Evolutionary conservation across 441 rosid species (phyloP).

Genomic region (Euphorbia celastroides): DNA sequence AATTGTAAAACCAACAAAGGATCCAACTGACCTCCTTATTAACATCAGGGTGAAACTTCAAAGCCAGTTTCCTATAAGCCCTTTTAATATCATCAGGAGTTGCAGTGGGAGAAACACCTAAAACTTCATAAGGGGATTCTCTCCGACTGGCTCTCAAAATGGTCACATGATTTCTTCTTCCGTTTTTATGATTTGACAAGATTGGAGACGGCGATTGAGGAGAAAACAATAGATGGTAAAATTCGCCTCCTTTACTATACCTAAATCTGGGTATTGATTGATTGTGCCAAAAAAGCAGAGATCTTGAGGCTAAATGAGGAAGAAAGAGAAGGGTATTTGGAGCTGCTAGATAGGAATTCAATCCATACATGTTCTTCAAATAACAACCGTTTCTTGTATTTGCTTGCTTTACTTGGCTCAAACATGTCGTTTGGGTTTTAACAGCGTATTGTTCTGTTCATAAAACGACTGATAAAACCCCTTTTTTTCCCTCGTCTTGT

Average conservation of each 20-base stretch:
- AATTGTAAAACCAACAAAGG: neutral
- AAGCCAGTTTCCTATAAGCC: conserved; percentile 95
- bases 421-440: neutral
- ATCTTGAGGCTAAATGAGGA: conserved; percentile 35
- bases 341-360: conserved; percentile 23
- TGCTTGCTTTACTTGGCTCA: neutral
- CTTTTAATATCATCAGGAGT: conserved; percentile 76
- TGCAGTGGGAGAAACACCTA: conserved; percentile 78
- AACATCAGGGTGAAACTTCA: conserved; percentile 92
- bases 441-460: neutral
- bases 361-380: conserved; percentile 38
- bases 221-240: conserved; percentile 15
- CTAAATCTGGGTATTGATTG: conserved; percentile 34
- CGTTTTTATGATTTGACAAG: conserved; percentile 24
- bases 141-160: conserved; percentile 49
- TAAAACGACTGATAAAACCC: neutral
- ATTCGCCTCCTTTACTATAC: conserved; percentile 24
- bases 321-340: conserved; percentile 18
- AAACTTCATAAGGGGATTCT: conserved; percentile 81
- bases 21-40: conserved; percentile 57
- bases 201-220: conserved; percentile 20
- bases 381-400: conserved; percentile 8
- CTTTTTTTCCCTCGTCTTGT: no score
- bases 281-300: conserved; percentile 27
- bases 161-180: conserved; percentile 27